Percentiles rank a stretch among this genome's conserved stretches.
These are phyloP conservation scores for Alternaria ventricosa DNA, from an alignment of 2,329 filamentous ascomycete genomes.

Conservation along the genomic window DNA sequence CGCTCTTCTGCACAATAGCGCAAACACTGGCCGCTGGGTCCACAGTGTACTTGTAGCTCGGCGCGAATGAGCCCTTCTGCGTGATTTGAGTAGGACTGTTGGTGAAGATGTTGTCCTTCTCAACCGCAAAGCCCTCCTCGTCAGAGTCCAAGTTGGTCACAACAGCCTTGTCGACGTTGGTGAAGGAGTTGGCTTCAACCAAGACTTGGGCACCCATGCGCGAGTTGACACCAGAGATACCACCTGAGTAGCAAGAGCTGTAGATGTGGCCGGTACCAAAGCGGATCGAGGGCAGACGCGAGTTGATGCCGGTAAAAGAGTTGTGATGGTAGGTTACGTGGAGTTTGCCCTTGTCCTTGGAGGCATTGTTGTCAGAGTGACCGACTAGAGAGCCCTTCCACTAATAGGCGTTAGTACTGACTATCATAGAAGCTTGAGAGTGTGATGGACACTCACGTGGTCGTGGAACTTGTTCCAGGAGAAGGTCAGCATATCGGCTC, in stretches of 20 bases:
- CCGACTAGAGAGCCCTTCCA: conserved; percentile 68
- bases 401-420: conserved; percentile 17
- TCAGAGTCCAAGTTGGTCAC: conserved; percentile 64
- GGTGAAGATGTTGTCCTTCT: conserved; percentile 53
- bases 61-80: conserved; percentile 57
- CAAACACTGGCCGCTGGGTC: conserved; percentile 36
- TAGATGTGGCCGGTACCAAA: conserved; percentile 71
- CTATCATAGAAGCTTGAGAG: background rate
- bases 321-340: conserved; percentile 72
- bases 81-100: conserved; percentile 56
- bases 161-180: conserved; percentile 64
- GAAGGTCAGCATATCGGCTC: conserved; percentile 65
- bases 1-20: conserved; percentile 36
- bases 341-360: conserved; percentile 64
- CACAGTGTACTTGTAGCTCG: conserved; percentile 61
- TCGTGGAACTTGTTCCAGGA: conserved; percentile 61
- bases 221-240: conserved; percentile 52
- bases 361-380: conserved; percentile 41
- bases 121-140: conserved; percentile 56
- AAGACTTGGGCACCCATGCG: conserved; percentile 54
- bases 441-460: conserved; percentile 49
- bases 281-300: conserved; percentile 67
- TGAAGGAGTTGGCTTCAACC: conserved; percentile 59
- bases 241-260: conserved; percentile 55
- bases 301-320: conserved; percentile 68